A percentile compares a stretch with the other conserved stretches of the same genome.
phyloP scores from a whole-genome alignment of 371 early-diverging fungal genomes.

The Zychaea mexicana region DNA sequence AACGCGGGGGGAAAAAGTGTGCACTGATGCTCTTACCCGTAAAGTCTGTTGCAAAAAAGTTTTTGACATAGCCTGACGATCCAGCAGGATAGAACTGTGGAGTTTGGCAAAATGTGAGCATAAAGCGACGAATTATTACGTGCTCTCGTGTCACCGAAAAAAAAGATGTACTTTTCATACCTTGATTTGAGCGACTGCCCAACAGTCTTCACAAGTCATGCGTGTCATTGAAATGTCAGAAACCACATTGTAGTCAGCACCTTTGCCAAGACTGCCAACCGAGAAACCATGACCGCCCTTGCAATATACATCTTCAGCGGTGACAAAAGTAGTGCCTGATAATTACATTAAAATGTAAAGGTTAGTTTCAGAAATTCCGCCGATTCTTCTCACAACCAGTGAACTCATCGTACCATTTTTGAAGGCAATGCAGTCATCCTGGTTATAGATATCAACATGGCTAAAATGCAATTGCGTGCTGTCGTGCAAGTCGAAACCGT shows the following conservation, averaged over 20 bases:
- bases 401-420: slow-evolving; percentile 4
- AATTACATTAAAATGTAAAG: too few relatives aligned
- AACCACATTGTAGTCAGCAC: not conserved
- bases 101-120: not conserved
- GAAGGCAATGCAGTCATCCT: slow-evolving; percentile 19
- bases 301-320: slow-evolving; percentile 10
- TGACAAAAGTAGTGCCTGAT: slow-evolving; percentile 1
- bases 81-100: slow-evolving; percentile 12
- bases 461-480: not conserved
- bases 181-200: slow-evolving; percentile 16
- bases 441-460: slow-evolving; percentile 12
- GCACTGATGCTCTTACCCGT: slow-evolving; percentile 1
- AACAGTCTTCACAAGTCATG: slow-evolving; percentile 16
- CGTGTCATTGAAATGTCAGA: slow-evolving; percentile 14
- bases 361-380: too few relatives aligned
- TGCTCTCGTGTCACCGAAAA: not conserved
- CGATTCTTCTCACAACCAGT: not conserved
- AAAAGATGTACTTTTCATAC: not conserved
- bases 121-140: not conserved
- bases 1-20: not conserved
- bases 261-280: slow-evolving; percentile 16
- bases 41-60: slow-evolving; percentile 6
- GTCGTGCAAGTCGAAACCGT: slow-evolving; percentile 11
- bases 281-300: slow-evolving; percentile 17
- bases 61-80: slow-evolving; percentile 4